Base-by-base conservation (phyloP, 2,329 filamentous ascomycete genomes). In the Claviceps maximensis region DNA sequence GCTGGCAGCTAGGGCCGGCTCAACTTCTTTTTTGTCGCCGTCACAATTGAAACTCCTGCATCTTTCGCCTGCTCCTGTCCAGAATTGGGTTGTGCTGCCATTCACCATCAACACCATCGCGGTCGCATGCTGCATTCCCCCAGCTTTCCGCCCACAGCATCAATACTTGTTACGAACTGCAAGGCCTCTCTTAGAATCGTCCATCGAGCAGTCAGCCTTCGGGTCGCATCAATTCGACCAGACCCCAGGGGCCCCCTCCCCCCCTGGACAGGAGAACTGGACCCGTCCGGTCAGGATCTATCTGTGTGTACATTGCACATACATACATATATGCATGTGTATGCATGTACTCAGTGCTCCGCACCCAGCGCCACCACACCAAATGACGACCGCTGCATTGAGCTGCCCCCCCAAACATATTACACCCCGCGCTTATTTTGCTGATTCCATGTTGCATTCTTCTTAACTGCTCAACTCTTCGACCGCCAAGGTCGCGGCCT, bases 401-500 rank as follows among this genome's bases (percentile, higher is more conserved):
- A 49, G 49, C 53, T 45, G 23, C 49, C 46, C 49, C 46, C 9
- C 46, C 46, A 47, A 53, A 49, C 27, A 53, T 40, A 40, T 46
- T 41, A 54, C 53, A 47, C 45, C 53, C 49, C 53, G 53, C 53
- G 53, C 49, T 44, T 25, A 50, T 53, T 53, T 54, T 58, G 55
- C 52, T 31, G 21, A n/a, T 31, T 49, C 51, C 51, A n/a, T n/a
- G n/a, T n/a, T n/a, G 42, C 54, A 49, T 36, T 51, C 54, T 19
- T 56, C 54, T 33, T 19, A 29, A 44, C 29, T 45, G 21, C 38
- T 45, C 36, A 21, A 47, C 23, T 47, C 40, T 17, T 45, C 53
- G 47, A 27, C 40, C 48, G 23, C 51, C 46, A 27, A 31, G 36
- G 21, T 47, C 38, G 38, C 46, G 23, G 31, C 50, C 23, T 36